These are phyloP conservation scores for Epichloe hybrida DNA, from an alignment of 2,329 filamentous ascomycete genomes.

Conservation along the genomic window DNA sequence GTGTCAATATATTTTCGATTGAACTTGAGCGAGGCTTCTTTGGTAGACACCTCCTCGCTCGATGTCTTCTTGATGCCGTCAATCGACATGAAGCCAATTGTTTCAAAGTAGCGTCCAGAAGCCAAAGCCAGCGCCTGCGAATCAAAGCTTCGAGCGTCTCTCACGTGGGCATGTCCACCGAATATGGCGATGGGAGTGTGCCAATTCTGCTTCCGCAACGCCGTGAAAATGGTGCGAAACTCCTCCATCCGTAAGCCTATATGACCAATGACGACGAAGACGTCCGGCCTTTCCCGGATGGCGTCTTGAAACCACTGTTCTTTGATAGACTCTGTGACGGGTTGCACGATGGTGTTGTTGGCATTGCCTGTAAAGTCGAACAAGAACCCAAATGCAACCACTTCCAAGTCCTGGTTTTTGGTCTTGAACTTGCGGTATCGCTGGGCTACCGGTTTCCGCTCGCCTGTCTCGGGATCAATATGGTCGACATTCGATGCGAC, in stretches of 20 bases:
- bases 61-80: constrained; percentile 38
- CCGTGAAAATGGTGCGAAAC: constrained; percentile 62
- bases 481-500: constrained; percentile 91
- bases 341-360: constrained; percentile 78
- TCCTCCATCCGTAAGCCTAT: constrained; percentile 71
- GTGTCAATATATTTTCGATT: constrained; percentile 82
- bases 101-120: constrained; percentile 88
- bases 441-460: constrained; percentile 62
- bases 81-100: constrained; percentile 85
- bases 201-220: constrained; percentile 64
- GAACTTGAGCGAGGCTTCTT: constrained; percentile 41
- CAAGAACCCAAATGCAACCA: constrained; percentile 85
- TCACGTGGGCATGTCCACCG: constrained; percentile 79
- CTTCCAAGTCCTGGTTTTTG: constrained; percentile 69
- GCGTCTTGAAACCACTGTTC: constrained; percentile 82
- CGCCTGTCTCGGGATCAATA: constrained; percentile 55
- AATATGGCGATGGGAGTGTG: constrained; percentile 83
- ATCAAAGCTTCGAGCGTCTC: constrained; percentile 73
- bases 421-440: constrained; percentile 85
- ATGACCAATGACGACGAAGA: constrained; percentile 80
- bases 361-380: constrained; percentile 88
- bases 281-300: constrained; percentile 69
- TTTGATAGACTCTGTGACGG: constrained; percentile 66
- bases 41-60: constrained; percentile 15
- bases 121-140: constrained; percentile 65